phyloP scores from a whole-genome alignment of 1,284 basidiomycete species.

The Amylostereum areolatum region DNA sequence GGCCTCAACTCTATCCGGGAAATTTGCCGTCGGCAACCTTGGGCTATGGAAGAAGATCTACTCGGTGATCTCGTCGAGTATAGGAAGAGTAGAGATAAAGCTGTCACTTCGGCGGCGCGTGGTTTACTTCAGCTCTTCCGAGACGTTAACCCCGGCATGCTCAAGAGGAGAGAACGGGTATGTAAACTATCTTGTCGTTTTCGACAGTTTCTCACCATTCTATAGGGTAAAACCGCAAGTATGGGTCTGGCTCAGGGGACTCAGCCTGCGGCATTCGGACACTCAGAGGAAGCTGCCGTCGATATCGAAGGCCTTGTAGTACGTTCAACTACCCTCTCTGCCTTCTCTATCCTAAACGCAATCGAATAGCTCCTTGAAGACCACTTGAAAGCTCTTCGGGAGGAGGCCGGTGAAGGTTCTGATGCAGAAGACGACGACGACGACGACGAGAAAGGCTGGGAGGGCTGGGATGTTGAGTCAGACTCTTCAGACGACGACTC shows the following conservation, averaged over 20 bases:
- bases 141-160: conserved; percentile 92
- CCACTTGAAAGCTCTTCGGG: conserved; percentile 67
- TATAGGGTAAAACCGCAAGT: conserved; percentile 78
- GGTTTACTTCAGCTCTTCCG: conserved; percentile 91
- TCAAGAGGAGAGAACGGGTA: conserved; percentile 85
- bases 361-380: conserved; percentile 74
- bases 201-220: conserved; percentile 1
- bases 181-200: conserved; percentile 16
- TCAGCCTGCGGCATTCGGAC: conserved; percentile 78
- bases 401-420: conserved; percentile 52
- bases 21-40: conserved; percentile 89
- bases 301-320: conserved; percentile 91
- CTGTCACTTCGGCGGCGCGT: conserved; percentile 83
- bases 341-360: too few species aligned
- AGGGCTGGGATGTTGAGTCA: conserved; percentile 86
- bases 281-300: conserved; percentile 64
- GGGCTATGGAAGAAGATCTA: conserved; percentile 94
- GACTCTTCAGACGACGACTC: conserved; percentile 53
- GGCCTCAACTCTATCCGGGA: conserved; percentile 95
- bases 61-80: conserved; percentile 93
- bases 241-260: conserved; percentile 61
- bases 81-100: conserved; percentile 92
- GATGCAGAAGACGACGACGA: conserved; percentile 63
- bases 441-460: conserved; percentile 77
- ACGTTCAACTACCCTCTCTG: conserved; percentile 19